Evolutionary conservation across 306 rosid species (phyloP), one percentile per base, ranked within the genome.

Genomic region (Dryas octopetala): DNA sequence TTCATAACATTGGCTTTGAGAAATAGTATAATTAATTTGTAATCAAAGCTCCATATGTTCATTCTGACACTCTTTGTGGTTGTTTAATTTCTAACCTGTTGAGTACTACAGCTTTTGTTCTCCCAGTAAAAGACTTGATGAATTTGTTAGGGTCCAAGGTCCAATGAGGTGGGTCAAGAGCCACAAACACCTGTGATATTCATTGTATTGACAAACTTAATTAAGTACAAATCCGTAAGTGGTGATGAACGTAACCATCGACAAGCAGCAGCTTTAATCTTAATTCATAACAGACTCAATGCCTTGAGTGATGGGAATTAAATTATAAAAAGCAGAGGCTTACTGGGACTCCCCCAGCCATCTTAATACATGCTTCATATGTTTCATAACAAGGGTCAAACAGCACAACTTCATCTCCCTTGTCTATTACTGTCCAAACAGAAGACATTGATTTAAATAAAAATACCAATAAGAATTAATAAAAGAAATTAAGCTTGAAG

Each of bases 141-240:
- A 93, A 86, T 71, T 84, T 91, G 71, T 79, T 74, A 13, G 90
- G 85, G 70, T 89, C 87, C 81, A 93, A 79, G 62, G 86, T 87
- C 98, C 98, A 91, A 0, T 75, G 87, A 66, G 98, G 96, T 26
- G 96, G 94, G 44, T 89, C 96, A 75, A 93, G 98, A 8, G 85
- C 73, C 74, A 91, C 89, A 47, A 81, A 83, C 15, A 93, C 83
- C 98, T 88, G 82, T 80, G 70, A 78, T 11, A 57, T 70, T 59
- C 62, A 77, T 53, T 63, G 68, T 58, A 73, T 67, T 73, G 53
- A 70, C 48, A 60, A 67, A 84, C 38, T 32, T 32, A 32, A 54
- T 40, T 59, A 62, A 73, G 58, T 17, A 65, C 45, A 58, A 65
- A 41, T 66, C 19, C 13, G 52, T 69, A 73, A 73, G 60, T 54